Evolutionary conservation across 1,139 yeast genomes (phyloP), one percentile per base, ranked within the genome.

Genomic region (Yamadazyma songkhlaensis): DNA sequence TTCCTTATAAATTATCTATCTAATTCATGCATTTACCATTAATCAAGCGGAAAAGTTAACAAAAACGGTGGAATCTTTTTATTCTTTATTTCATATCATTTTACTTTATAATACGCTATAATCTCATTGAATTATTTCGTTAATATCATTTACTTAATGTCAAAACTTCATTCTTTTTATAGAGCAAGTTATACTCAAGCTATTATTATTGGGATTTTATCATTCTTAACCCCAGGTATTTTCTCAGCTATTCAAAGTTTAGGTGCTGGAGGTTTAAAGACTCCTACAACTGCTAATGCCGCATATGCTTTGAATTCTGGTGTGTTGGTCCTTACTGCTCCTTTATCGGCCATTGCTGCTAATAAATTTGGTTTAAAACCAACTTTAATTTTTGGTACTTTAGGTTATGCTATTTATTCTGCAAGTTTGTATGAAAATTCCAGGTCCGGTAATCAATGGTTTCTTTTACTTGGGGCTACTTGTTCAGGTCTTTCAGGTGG

Each of bases 371-470:
- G 54, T 26, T 31, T 49, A 5, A 43, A 43, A 31, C 38, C 34
- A 4, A 36, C 44, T 3, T 29, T 40, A 9, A 39, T 35, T 22
- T 35, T 48, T 13, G 59, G 59, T 22, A 43, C 50, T 13, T 24
- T 55, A 21, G 59, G 59, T 8, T 54, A 46, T 39, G 49, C 47
- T 6, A 27, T 54, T 22, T 55, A 47, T 43, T 49, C 56, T 22
- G 59, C 59, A 26, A 54, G 56, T n/a, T 38, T 55, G 7, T 55
- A 55, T 34, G 37, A 42, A 25, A 54, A 55, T 35, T 45, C 51
- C 10, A 49, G 45, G 33, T 45, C 46, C 31, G 60, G 60, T 11
- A 38, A 48, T 6, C 51, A 53, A 38, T 43, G 50, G 40, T 41
- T 54, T 5, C 46, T 55, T 31, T 34, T 53, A 26, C 37, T 46